Conservation (phyloP, 352 stramenopile species). For the Peronospora belbahrii region DNA sequence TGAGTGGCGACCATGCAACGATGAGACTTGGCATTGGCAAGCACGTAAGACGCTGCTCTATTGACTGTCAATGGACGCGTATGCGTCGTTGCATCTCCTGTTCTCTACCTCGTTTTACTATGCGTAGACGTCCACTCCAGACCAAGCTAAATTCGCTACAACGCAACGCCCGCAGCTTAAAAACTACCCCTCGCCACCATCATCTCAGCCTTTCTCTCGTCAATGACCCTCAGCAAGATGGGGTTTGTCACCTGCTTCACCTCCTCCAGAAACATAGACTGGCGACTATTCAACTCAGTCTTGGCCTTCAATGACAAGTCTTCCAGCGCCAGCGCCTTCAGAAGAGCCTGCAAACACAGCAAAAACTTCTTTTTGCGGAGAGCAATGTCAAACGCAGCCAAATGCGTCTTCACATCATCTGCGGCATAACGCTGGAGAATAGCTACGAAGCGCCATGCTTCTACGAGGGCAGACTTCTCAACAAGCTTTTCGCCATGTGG, state of each 20-base stretch:
- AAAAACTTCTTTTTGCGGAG: slow-evolving; percentile 65
- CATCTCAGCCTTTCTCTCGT: slow-evolving; percentile 56
- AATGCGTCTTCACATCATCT: slow-evolving; percentile 54
- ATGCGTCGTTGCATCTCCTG: slow-evolving; percentile 16
- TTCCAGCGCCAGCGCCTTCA: slow-evolving; percentile 43
- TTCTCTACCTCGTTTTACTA: slow-evolving; percentile 23
- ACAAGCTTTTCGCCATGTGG: slow-evolving; percentile 63
- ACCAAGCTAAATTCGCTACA: slow-evolving; percentile 4
- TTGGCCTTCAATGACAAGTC: slow-evolving; percentile 18
- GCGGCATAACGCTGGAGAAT: slow-evolving; percentile 61
- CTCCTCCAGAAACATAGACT: slow-evolving; percentile 36
- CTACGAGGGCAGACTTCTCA: slow-evolving; percentile 56
- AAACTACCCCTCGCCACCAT: slow-evolving; percentile 9
- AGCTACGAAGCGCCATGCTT: slow-evolving; percentile 70
- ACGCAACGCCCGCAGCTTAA: slow-evolving; percentile 8
- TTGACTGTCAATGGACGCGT: slow-evolving; percentile 21
- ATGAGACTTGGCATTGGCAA: slow-evolving; percentile 10
- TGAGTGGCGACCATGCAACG: slow-evolving; percentile 7
- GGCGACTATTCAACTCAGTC: slow-evolving; percentile 34
- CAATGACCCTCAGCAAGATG: slow-evolving; percentile 49
- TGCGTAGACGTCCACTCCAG: slow-evolving; percentile 3
- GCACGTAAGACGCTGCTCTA: slow-evolving; percentile 23
- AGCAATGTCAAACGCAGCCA: slow-evolving; percentile 72
- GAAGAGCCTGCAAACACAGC: slow-evolving; percentile 69
- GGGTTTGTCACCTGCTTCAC: slow-evolving; percentile 54